These are phyloP conservation scores for Monosporozyma solicola DNA, from an alignment of 805 yeast species.

Conservation along the genomic window DNA sequence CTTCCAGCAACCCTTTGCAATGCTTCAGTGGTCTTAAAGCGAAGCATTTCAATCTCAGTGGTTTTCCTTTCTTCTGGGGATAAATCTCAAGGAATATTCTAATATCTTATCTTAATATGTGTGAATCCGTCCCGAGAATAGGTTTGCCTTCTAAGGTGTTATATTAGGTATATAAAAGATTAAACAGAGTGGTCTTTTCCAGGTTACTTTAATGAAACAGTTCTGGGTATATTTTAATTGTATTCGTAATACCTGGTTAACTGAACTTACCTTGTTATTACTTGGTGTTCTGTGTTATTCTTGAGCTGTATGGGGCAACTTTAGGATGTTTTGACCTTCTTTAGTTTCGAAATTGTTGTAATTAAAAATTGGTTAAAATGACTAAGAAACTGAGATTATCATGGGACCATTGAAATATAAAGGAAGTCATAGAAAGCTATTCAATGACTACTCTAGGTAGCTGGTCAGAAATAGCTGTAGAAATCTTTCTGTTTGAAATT, in stretches of 20 bases:
- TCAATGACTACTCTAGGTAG: no score
- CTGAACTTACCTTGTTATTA: not conserved
- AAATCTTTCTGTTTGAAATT: not conserved
- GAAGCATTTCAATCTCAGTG: not conserved
- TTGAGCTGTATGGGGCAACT: not conserved
- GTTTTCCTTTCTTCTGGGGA: not conserved
- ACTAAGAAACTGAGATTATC: not conserved
- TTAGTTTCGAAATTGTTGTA: not conserved
- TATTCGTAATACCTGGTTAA: not conserved
- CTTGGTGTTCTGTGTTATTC: not conserved
- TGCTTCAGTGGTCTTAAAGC: not conserved
- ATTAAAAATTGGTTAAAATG: not conserved
- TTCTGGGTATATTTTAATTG: not conserved
- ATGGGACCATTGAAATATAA: not conserved
- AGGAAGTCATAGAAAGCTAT: not conserved
- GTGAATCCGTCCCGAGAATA: not conserved
- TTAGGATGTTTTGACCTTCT: not conserved
- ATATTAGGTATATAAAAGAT: not conserved
- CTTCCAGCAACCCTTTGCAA: not conserved
- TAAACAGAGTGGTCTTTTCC: not conserved
- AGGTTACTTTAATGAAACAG: not conserved
- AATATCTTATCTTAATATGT: not conserved
- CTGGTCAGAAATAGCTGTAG: no score
- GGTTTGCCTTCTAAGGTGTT: not conserved
- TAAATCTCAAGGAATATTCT: not conserved